These are phyloP conservation scores for Diphasiastrum complanatum DNA, from an alignment of 83 land plant species.

Conservation along the genomic window DNA sequence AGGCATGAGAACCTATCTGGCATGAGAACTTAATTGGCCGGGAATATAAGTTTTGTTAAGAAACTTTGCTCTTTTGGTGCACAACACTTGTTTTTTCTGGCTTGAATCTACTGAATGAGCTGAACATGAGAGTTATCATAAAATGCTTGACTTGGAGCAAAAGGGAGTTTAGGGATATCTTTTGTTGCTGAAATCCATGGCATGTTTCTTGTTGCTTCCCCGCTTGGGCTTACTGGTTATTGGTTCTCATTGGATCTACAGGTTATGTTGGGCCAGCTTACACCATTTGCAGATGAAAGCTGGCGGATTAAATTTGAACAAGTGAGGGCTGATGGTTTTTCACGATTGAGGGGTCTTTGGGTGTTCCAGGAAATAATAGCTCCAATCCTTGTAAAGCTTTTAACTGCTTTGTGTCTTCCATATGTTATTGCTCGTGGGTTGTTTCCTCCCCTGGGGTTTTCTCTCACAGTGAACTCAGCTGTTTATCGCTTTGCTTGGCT, in stretches of 20 bases:
- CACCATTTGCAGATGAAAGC: conserved; percentile 77
- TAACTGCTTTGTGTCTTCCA: conserved; percentile 80
- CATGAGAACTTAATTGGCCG: no score
- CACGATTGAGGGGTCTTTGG: conserved; percentile 73
- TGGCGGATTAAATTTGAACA: conserved; percentile 93
- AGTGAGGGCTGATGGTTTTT: conserved; percentile 91
- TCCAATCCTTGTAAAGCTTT: conserved; percentile 71
- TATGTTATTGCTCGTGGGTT: conserved; percentile 84
- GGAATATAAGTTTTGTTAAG: no score
- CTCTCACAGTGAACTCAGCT: conserved; percentile 79
- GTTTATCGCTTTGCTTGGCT: conserved; percentile 93
- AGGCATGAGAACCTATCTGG: no score
- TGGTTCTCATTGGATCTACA: conserved; percentile 4
- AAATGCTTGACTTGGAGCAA: no score
- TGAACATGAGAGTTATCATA: no score
- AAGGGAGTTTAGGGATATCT: no score
- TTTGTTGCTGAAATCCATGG: no score
- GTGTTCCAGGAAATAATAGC: conserved; percentile 69
- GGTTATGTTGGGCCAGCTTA: conserved; percentile 90
- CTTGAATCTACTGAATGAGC: no score
- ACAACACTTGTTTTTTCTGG: no score
- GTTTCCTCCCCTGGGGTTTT: conserved; percentile 84
- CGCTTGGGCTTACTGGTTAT: not conserved
- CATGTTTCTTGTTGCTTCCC: not conserved
- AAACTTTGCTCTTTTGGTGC: no score